phyloP scores from a whole-genome alignment of 148 eudicot genomes.

The Heliosperma pusillum region DNA sequence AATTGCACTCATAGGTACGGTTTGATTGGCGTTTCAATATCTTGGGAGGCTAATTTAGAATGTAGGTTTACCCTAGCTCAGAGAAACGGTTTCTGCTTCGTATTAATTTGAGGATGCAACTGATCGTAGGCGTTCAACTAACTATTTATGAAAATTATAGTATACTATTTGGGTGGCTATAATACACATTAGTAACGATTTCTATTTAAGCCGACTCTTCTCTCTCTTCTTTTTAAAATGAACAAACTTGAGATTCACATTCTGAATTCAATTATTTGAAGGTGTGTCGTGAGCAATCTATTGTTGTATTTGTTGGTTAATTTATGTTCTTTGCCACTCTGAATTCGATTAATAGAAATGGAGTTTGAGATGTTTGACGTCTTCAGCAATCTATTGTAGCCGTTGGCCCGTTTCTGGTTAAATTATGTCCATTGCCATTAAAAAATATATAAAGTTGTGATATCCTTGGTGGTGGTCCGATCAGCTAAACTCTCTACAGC shows the following conservation, averaged over 20 bases:
- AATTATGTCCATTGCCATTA: no score
- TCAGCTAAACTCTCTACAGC: no score
- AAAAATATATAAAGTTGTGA: no score
- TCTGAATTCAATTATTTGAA: background rate
- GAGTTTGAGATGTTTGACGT: background rate
- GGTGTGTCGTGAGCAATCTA: background rate
- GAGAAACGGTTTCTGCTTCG: background rate
- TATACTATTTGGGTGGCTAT: background rate
- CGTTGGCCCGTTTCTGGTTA: no score
- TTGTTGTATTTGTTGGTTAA: background rate
- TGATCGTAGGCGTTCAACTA: background rate
- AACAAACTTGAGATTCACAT: background rate
- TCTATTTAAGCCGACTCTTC: background rate
- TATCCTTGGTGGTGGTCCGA: no score
- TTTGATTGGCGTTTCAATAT: no score
- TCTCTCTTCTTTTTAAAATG: background rate
- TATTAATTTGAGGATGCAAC: background rate
- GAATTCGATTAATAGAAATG: background rate
- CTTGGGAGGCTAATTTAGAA: background rate
- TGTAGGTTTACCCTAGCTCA: background rate
- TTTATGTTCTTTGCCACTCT: background rate
- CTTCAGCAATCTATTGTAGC: no score
- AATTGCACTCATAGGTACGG: no score
- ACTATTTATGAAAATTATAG: background rate
- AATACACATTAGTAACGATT: background rate